Evolutionary conservation across 345 rosid species (phyloP).

Genomic region (Lenwebbia sp.): DNA sequence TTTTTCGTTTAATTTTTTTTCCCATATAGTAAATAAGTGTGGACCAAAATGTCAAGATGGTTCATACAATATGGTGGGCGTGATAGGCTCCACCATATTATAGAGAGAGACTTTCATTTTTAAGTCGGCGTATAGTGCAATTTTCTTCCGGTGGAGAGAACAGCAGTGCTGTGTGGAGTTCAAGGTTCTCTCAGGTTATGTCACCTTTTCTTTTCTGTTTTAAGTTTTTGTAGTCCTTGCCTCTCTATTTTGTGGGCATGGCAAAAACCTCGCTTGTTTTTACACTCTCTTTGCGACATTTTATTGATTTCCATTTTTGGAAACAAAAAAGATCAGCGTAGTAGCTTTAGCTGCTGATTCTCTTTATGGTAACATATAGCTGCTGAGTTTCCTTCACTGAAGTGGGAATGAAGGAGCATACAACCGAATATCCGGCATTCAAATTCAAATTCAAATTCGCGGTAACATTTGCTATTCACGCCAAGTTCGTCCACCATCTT

Average conservation of each 20-base stretch:
- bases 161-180: neutral
- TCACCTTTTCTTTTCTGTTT: neutral
- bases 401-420: neutral
- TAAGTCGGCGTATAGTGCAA: neutral
- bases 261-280: neutral
- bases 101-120: neutral
- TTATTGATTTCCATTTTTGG: neutral
- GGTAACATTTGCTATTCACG: neutral
- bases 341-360: neutral
- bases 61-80: neutral
- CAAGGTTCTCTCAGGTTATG: neutral
- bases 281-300: neutral
- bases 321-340: neutral
- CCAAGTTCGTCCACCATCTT: neutral
- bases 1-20: neutral
- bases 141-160: neutral
- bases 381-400: neutral
- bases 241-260: conserved; percentile 12
- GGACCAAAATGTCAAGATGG: neutral
- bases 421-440: neutral
- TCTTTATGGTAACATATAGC: neutral
- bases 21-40: neutral
- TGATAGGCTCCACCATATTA: neutral
- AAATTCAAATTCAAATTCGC: neutral
- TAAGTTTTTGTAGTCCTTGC: conserved; percentile 12